Base-by-base conservation (phyloP, 2,329 filamentous ascomycete species). In the Alternaria sp. region DNA sequence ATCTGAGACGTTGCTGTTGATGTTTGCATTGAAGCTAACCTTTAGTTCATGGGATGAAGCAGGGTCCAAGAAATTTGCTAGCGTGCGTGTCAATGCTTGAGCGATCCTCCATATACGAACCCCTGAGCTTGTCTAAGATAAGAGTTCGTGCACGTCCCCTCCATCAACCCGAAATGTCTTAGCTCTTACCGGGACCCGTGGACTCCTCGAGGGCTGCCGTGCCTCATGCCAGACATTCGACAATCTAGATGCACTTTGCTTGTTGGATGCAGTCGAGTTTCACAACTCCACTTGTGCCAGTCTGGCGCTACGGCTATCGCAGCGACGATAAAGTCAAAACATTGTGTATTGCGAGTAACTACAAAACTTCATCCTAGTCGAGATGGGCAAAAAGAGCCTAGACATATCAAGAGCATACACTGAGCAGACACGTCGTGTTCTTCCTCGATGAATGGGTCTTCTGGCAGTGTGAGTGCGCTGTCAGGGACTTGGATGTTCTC, bases 1-100 rank as follows among this genome's bases (percentile, higher is more conserved):
- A 62, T 56, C 57, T 61, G 60, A 59, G 55, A 62, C 62, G 64
- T 62, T 65, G 64, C 62, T 65, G 56, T 44, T 62, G 66, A 64
- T 64, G 57, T 67, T 64, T 64, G 64, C 68, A 28, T 68, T 19
- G 56, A 65, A 67, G 57, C 56, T 62, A 60, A 64, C 15, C 55
- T 62, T 64, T 30, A 69, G 57, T 65, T 66, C 62, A 61, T 52
- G 61, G 56, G 66, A 54, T 62, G 32, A 66, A 68, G 49, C 67
- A 64, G 45, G 45, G 43, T 66, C 60, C 67, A 66, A 67, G 67
- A 68, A 68, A 64, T 54, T 45, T 59, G 65, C 67, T 69, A 69
- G 67, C 65, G 58, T 59, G 62, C 57, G 62, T 64, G 60, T 69
- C 60, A 69, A 67, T 62, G 67, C 67, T 69, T 68, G 59, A 64